Evolutionary conservation across 75 land plant genomes (phyloP), one percentile per base, ranked within the genome.

Genomic region (Sequoia sempervirens): DNA sequence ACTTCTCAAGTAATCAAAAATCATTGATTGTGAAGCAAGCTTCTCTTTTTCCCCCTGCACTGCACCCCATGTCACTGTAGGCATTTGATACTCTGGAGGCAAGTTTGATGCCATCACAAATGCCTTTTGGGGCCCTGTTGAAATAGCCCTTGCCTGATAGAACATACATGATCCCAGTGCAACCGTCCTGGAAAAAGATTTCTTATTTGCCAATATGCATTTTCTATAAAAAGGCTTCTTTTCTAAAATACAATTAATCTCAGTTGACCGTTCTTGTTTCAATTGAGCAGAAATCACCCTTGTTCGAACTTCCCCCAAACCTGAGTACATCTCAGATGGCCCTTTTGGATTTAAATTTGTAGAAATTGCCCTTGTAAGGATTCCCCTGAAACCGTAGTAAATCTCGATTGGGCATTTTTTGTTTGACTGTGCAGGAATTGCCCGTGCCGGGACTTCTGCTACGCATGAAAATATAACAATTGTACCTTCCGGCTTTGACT

Each of bases 61-160:
- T 5, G 80, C 91, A n/a, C 93, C 93, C 95, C 95, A 94, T 3
- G 95, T 94, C n/a, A 94, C 91, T 1, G 93, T 50, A 5, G 95
- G 95, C 90, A 89, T 88, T 80, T 93, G 86, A 73, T 90, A 92
- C 69, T 92, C 92, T 23, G 90, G 90, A 61, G 88, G 81, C 37
- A 83, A 80, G 82, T 79, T 37, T 11, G 89, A 85, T 17, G 52
- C 52, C 30, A 87, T 69, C 5, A 87, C 87, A 78, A 45, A 43
- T 45, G 80, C 50, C 50, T 40, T 78, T 45, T 43, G 45, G 32
- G 80, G 30, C 50, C 45, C 80, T n/a, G 11, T 45, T 23, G 80
- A 78, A 78, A 78, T 45, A n/a, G 46, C 30, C 80, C 80, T 78
- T 78, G 80, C 32, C 46, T 78, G 80, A 45, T n/a, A 26, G 10